Evolutionary conservation across 352 stramenopile genomes (phyloP).

Genomic region (Globisporangium perplexum): DNA sequence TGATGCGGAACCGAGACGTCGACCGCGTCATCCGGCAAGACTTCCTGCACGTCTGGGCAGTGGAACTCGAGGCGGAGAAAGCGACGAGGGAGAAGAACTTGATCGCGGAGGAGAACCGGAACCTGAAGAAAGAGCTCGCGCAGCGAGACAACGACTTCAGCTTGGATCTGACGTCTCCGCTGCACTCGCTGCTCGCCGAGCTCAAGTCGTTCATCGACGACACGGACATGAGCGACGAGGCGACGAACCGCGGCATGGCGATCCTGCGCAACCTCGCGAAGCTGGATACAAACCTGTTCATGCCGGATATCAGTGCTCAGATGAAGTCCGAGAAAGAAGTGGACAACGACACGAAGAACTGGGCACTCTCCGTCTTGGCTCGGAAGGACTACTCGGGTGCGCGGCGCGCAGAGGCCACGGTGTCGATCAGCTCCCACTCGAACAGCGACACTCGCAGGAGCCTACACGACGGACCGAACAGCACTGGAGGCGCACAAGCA

Average conservation of each 20-base stretch:
- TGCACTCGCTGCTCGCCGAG: slow-evolving; percentile 66
- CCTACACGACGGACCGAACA: slow-evolving; percentile 42
- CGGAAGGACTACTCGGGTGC: slow-evolving; percentile 65
- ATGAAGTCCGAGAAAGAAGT: slow-evolving; percentile 80
- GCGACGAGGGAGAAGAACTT: slow-evolving; percentile 68
- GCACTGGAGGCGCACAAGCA: slow-evolving; percentile 13
- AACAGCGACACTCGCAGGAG: slow-evolving; percentile 57
- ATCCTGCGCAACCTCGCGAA: slow-evolving; percentile 68
- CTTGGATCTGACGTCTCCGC: slow-evolving; percentile 68
- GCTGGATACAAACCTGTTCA: slow-evolving; percentile 78
- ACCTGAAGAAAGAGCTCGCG: slow-evolving; percentile 68
- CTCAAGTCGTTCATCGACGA: slow-evolving; percentile 73
- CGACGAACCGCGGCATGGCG: slow-evolving; percentile 46
- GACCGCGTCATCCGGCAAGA: slow-evolving; percentile 75
- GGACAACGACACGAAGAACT: slow-evolving; percentile 81
- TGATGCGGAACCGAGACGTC: slow-evolving; percentile 66
- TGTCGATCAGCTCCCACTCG: slow-evolving; percentile 67
- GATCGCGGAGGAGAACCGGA: slow-evolving; percentile 79
- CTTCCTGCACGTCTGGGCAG: slow-evolving; percentile 73
- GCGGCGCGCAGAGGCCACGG: slow-evolving; percentile 39
- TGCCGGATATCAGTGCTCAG: slow-evolving; percentile 72
- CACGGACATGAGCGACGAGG: slow-evolving; percentile 53
- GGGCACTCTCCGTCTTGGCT: slow-evolving; percentile 66
- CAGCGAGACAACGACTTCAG: slow-evolving; percentile 67
- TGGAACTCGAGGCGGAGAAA: slow-evolving; percentile 69